These are phyloP conservation scores for Lophiostoma macrostomum DNA, from an alignment of 495 filamentous ascomycete genomes.

Conservation along the genomic window DNA sequence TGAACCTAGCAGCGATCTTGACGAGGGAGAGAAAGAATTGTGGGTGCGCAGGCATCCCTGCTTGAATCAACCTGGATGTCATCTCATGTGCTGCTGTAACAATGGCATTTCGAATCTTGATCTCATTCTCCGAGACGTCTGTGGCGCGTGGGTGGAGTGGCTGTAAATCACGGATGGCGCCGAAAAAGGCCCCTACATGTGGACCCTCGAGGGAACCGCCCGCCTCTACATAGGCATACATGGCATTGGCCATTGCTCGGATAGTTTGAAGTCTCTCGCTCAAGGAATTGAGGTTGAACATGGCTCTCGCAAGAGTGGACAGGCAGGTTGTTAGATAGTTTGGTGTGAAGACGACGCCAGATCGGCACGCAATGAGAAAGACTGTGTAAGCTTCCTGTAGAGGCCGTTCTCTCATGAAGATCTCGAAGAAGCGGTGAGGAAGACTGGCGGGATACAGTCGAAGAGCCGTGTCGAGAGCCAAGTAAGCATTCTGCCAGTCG, in stretches of 20 bases:
- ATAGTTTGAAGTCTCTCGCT: slow-evolving; percentile 11
- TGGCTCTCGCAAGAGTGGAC: background rate
- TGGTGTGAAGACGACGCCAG: slow-evolving; percentile 37
- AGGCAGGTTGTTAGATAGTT: slow-evolving; percentile 21
- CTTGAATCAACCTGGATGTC: slow-evolving; percentile 5
- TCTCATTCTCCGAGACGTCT: slow-evolving; percentile 2
- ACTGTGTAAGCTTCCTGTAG: slow-evolving; percentile 45
- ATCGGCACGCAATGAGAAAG: slow-evolving; percentile 48
- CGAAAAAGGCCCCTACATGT: slow-evolving; percentile 38
- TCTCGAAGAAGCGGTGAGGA: slow-evolving; percentile 43
- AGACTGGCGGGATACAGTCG: slow-evolving; percentile 45
- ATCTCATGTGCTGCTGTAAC: slow-evolving; percentile 14
- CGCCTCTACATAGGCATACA: slow-evolving; percentile 41
- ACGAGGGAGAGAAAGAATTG: slow-evolving; percentile 13
- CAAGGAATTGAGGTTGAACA: background rate
- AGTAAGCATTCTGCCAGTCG: slow-evolving; percentile 47
- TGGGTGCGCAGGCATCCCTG: slow-evolving; percentile 6
- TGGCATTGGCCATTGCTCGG: slow-evolving; percentile 36
- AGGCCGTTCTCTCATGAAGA: slow-evolving; percentile 48
- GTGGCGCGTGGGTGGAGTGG: background rate
- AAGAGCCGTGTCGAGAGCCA: slow-evolving; percentile 47
- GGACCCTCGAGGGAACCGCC: slow-evolving; percentile 36
- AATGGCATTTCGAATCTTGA: slow-evolving; percentile 5
- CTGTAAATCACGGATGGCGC: slow-evolving; percentile 14
- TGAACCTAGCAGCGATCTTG: slow-evolving; percentile 2